These are phyloP conservation scores for Pseudogymnoascus sp. DNA, from an alignment of 2,329 filamentous ascomycete species.

Conservation along the genomic window DNA sequence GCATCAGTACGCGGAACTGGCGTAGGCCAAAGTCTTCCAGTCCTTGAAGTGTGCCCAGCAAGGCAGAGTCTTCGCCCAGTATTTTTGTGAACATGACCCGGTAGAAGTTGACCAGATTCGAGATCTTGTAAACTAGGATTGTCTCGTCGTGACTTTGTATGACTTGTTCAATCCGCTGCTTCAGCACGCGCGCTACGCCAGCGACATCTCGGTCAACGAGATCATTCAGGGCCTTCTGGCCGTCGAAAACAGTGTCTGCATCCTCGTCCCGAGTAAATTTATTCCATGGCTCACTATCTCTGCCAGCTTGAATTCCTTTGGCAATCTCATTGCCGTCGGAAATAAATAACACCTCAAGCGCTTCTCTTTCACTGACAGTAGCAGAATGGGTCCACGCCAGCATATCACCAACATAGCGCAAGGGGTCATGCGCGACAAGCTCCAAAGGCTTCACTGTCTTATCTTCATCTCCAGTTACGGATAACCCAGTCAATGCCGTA, in stretches of 20 bases:
- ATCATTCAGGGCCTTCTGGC: constrained; percentile 70
- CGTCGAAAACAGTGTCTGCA: constrained; percentile 58
- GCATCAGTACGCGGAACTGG: constrained; percentile 74
- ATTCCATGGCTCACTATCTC: constrained; percentile 78
- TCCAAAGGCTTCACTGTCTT: constrained; percentile 79
- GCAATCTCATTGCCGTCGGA: constrained; percentile 83
- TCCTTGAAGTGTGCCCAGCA: constrained; percentile 54
- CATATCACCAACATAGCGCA: constrained; percentile 95
- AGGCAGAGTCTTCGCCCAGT: constrained; percentile 53
- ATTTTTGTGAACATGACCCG: constrained; percentile 74
- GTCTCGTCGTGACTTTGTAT: constrained; percentile 88
- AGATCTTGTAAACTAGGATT: constrained; percentile 79
- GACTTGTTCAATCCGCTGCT: constrained; percentile 82
- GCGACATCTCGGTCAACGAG: constrained; percentile 80
- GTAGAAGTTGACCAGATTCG: constrained; percentile 86
- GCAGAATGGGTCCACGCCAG: constrained; percentile 93
- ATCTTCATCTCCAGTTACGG: constrained; percentile 49
- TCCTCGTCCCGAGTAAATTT: constrained; percentile 40
- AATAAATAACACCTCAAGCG: constrained; percentile 83
- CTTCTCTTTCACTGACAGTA: constrained; percentile 87
- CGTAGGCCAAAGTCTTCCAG: constrained; percentile 70
- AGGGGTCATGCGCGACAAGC: constrained; percentile 79
- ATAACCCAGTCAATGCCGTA: constrained; percentile 69
- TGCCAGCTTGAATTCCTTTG: constrained; percentile 68
- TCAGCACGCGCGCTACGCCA: constrained; percentile 73